Base-by-base conservation (phyloP, 2,329 filamentous ascomycete species). In the Colletotrichum liriopes region DNA sequence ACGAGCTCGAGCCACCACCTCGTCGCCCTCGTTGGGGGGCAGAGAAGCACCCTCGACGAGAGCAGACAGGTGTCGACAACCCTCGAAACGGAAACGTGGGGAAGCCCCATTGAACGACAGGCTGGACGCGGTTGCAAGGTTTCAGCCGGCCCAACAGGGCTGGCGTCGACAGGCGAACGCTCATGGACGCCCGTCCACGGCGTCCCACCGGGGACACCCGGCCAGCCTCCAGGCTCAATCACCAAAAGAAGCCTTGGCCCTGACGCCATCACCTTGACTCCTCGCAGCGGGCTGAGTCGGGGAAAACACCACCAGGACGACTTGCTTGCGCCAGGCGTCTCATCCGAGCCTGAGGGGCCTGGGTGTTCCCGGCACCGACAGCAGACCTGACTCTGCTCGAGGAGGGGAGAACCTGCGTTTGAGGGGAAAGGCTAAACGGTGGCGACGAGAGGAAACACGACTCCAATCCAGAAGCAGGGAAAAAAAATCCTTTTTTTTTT, bases 361-460 rank as follows among this genome's bases (percentile, higher is more conserved):
- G 70, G 70, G 52, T 70, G 39, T 65, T 37, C 70, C 70, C 54
- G 39, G 69, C 54, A 64, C 23, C 51, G 23, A 32, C 45, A 59
- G 39, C 52, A 72, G 59, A 49, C 54, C 59, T 65, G 70, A 72
- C 70, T 72, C 65, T 64, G 29, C 45, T 41, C 52, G 54, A 64
- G 45, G 65, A 69, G 54, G 67, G 67, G 56, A 67, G 35, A 54
- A 54, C 51, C 69, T 62, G 59, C 54, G 58, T 64, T 68, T 72
- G 69, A 68, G 65, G 54, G 60, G 52, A 65, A 72, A 72, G 70
- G 58, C 66, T 65, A 65, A 72, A 65, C 69, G 54, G 66, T 69
- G 59, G 65, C 45, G 54, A 68, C 54, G 69, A n/a, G 3, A 52
- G n/a, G 35, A 32, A 63, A 43, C 1, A 45, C 20, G 43, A 32